Evolutionary conservation across 2,329 filamentous ascomycete species (phyloP).

Genomic region (Diaporthe capsici): DNA sequence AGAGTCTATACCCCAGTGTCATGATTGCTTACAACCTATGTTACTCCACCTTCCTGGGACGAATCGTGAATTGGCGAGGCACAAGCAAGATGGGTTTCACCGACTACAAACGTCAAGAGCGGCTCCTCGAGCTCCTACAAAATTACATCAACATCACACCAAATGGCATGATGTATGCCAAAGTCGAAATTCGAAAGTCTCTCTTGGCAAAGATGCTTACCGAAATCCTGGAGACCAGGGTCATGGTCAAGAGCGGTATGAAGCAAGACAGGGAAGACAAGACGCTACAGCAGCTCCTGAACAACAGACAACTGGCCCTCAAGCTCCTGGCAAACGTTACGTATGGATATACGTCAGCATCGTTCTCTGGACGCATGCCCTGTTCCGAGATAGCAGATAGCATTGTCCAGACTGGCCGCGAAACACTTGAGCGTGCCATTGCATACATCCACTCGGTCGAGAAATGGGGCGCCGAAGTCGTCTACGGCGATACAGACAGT

Average conservation of each 20-base stretch:
- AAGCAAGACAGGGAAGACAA: constrained; percentile 92
- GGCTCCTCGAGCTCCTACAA: constrained; percentile 82
- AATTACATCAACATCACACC: constrained; percentile 93
- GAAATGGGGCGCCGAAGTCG: constrained; percentile 94
- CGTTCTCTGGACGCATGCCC: constrained; percentile 97
- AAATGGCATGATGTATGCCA: constrained; percentile 97
- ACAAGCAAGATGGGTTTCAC: constrained; percentile 95
- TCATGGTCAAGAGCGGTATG: constrained; percentile 99
- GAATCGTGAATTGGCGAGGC: constrained; percentile 89
- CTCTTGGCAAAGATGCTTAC: constrained; percentile 96
- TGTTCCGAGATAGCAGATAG: constrained; percentile 98
- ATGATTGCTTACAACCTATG: constrained; percentile 99
- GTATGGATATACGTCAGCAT: constrained; percentile 97
- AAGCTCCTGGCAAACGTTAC: constrained; percentile 99
- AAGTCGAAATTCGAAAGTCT: constrained; percentile 87
- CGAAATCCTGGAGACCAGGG: constrained; percentile 93
- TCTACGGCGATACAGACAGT: constrained; percentile 98
- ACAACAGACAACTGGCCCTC: constrained; percentile 93
- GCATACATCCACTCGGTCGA: constrained; percentile 90
- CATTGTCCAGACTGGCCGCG: constrained; percentile 95
- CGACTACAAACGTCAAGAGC: constrained; percentile 83
- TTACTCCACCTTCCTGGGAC: constrained; percentile 95
- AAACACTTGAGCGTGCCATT: constrained; percentile 94
- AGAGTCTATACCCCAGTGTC: constrained; percentile 94
- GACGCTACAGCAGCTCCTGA: constrained; percentile 85